phyloP scores from a whole-genome alignment of 208 protist genomes.

The Leishmania tropica region DNA sequence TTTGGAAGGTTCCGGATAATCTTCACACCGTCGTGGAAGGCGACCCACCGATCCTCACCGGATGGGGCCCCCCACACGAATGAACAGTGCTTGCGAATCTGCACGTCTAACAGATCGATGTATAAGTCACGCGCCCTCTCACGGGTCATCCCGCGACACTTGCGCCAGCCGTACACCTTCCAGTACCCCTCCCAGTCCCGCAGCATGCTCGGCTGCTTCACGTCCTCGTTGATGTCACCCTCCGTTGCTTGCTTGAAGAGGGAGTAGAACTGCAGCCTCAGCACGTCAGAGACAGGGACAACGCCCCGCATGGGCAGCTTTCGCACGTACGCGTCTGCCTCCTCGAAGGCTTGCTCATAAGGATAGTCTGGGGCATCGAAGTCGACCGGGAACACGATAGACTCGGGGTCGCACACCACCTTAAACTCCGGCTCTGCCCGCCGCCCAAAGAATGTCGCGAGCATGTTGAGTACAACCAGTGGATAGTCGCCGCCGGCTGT shows the following conservation, averaged over 20 bases:
- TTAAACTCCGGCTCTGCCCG: slow-evolving; percentile 26
- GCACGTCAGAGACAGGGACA: slow-evolving; percentile 80
- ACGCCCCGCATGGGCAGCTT: slow-evolving; percentile 58
- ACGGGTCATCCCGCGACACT: slow-evolving; percentile 71
- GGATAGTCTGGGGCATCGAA: slow-evolving; percentile 32
- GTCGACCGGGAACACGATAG: slow-evolving; percentile 36
- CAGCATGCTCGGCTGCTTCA: slow-evolving; percentile 40
- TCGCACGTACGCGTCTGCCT: slow-evolving; percentile 65
- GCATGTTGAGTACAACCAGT: not conserved
- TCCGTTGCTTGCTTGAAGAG: slow-evolving; percentile 89
- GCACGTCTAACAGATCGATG: slow-evolving; percentile 53
- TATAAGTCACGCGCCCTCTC: slow-evolving; percentile 91
- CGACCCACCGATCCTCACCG: slow-evolving; percentile 35
- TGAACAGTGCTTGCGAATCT: slow-evolving; percentile 32
- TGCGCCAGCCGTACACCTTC: slow-evolving; percentile 94
- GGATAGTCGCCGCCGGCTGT: not conserved
- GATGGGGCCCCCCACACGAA: slow-evolving; percentile 30
- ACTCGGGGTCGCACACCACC: slow-evolving; percentile 22
- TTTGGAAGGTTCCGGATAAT: slow-evolving; percentile 61
- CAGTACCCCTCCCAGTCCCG: slow-evolving; percentile 62
- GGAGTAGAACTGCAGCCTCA: slow-evolving; percentile 86
- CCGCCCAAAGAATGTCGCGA: slow-evolving; percentile 14
- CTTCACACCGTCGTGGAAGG: slow-evolving; percentile 58
- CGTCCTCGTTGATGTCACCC: slow-evolving; percentile 80
- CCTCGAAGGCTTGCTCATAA: slow-evolving; percentile 48